Evolutionary conservation across 1,139 yeast genomes (phyloP).

Genomic region (Candida sp.): DNA sequence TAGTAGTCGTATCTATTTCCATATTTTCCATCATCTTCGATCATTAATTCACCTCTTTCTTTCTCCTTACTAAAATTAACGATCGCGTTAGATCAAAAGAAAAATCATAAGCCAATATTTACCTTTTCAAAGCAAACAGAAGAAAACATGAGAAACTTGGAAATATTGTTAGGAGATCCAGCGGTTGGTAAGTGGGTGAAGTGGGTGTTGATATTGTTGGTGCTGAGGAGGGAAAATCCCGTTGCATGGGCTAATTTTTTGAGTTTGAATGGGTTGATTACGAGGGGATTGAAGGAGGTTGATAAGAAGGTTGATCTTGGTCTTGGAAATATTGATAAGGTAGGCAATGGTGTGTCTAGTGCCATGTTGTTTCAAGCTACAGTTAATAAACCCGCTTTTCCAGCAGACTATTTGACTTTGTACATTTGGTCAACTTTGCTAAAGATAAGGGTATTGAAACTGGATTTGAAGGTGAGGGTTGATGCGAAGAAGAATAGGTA

Average conservation of each 20-base stretch:
- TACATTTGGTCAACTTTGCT: conserved; percentile 31
- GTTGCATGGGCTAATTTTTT: conserved; percentile 30
- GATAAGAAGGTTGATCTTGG: not conserved
- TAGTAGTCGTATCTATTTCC: too few species aligned
- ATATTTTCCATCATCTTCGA: not conserved
- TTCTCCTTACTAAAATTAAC: not conserved
- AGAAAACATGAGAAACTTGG: conserved; percentile 1
- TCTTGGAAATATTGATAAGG: conserved; percentile 7
- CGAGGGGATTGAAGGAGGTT: conserved; percentile 7
- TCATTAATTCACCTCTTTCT: not conserved
- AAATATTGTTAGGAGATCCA: conserved; percentile 1
- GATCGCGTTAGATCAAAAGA: not conserved
- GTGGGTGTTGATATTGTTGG: conserved; percentile 25
- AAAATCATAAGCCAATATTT: not conserved
- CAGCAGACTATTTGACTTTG: conserved; percentile 39
- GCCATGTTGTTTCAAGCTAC: conserved; percentile 30
- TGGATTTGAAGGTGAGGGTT: conserved; percentile 22
- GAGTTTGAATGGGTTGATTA: conserved; percentile 29
- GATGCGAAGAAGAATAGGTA: conserved; percentile 1
- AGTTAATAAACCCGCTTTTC: conserved; percentile 22
- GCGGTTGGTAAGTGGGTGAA: conserved; percentile 21
- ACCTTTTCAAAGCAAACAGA: not conserved
- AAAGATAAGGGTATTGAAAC: conserved; percentile 6
- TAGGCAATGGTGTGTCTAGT: conserved; percentile 27
- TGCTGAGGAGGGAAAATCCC: conserved; percentile 23